These are phyloP conservation scores for Soucietia sequanensis DNA, from an alignment of 805 yeast genomes.

Conservation along the genomic window DNA sequence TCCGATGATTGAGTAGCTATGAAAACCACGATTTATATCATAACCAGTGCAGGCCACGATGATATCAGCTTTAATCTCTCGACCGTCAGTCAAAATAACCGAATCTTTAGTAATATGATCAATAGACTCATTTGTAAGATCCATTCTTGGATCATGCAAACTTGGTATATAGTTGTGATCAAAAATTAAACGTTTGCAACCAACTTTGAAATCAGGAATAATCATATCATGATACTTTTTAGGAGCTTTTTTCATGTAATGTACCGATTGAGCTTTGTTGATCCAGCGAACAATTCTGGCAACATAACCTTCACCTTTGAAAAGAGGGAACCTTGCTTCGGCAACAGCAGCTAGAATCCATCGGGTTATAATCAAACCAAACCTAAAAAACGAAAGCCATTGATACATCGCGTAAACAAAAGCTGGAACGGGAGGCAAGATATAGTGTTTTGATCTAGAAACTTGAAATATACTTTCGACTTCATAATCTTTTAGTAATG, in stretches of 20 bases:
- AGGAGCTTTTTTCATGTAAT: constrained; percentile 30
- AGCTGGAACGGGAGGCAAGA: constrained; percentile 37
- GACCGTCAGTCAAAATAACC: constrained; percentile 27
- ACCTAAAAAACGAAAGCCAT: constrained; percentile 21
- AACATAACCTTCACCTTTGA: constrained; percentile 24
- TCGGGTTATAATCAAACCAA: constrained; percentile 28
- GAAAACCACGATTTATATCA: constrained; percentile 18
- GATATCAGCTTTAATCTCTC: constrained; percentile 30
- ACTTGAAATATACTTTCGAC: constrained; percentile 30
- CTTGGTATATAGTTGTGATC: constrained; percentile 36
- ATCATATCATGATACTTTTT: constrained; percentile 29
- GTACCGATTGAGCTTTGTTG: constrained; percentile 15
- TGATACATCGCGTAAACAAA: constrained; percentile 18
- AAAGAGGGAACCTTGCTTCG: constrained; percentile 37
- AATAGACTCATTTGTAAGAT: constrained; percentile 20
- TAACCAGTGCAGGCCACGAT: constrained; percentile 45
- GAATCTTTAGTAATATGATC: constrained; percentile 26
- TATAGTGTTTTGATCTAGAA: constrained; percentile 35
- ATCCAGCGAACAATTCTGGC: constrained; percentile 25
- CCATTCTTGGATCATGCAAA: constrained; percentile 29
- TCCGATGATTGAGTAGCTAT: constrained; percentile 22
- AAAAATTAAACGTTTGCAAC: constrained; percentile 41
- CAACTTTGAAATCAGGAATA: constrained; percentile 39
- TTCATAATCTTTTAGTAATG: constrained; percentile 25
- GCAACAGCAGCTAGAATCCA: constrained; percentile 26